A percentile compares a stretch with the other conserved stretches of the same genome.
phyloP scores from a whole-genome alignment of 345 rosid species.

The Alliaria petiolata region DNA sequence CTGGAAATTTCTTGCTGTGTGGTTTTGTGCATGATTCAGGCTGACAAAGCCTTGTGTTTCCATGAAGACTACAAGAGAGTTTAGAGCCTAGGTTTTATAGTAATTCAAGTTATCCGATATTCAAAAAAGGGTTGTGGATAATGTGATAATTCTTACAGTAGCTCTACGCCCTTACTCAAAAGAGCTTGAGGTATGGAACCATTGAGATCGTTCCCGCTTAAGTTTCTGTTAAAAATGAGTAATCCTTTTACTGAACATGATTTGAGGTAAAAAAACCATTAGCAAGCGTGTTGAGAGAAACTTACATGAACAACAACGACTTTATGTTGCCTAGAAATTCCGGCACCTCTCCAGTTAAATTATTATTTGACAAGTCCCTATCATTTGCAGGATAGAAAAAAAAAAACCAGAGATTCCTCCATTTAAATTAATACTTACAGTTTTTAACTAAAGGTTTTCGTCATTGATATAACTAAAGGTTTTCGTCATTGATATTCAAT shows the following conservation, averaged over 20 bases:
- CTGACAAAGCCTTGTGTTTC: conserved; percentile 15
- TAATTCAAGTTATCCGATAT: conserved; percentile 33
- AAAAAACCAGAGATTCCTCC: neutral
- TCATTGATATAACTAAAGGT: neutral
- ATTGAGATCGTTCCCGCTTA: conserved; percentile 31
- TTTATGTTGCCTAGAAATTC: conserved; percentile 36
- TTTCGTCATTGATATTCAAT: neutral
- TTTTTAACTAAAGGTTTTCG: neutral
- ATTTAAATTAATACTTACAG: neutral
- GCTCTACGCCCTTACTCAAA: neutral
- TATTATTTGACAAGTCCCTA: conserved; percentile 43
- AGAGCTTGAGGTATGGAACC: conserved; percentile 40
- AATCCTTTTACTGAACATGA: neutral
- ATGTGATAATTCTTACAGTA: neutral
- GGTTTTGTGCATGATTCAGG: neutral
- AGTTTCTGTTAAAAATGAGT: conserved; percentile 30
- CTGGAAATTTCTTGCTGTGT: neutral
- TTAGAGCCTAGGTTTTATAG: neutral
- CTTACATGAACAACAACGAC: conserved; percentile 44
- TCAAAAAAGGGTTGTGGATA: neutral
- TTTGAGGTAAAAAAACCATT: neutral
- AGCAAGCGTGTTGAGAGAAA: neutral
- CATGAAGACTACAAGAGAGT: neutral
- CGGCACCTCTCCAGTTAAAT: conserved; percentile 41
- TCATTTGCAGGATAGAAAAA: neutral